These are phyloP conservation scores for Stephanodiscus minutulus DNA, from an alignment of 108 stramenopile genomes.

Conservation along the genomic window DNA sequence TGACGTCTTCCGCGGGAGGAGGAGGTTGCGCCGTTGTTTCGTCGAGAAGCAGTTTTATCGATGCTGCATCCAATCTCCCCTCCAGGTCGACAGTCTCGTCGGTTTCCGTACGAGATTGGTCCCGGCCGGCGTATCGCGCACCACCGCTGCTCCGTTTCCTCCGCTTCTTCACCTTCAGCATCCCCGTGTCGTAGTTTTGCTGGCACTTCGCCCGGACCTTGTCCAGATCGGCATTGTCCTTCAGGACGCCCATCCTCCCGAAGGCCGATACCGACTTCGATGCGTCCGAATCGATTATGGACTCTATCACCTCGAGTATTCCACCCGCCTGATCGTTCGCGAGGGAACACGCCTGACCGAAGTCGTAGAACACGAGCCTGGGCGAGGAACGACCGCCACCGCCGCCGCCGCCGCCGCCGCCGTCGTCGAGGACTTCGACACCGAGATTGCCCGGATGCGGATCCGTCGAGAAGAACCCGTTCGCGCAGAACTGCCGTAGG, in stretches of 20 bases:
- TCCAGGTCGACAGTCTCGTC: conserved; percentile 15
- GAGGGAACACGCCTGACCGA: conserved; percentile 83
- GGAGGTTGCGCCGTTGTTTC: conserved; percentile 8
- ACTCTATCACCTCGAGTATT: conserved; percentile 82
- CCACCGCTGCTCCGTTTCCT: conserved; percentile 37
- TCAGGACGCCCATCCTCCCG: conserved; percentile 78
- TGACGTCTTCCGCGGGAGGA: conserved; percentile 30
- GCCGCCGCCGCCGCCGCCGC: no score
- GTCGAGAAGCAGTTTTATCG: no score
- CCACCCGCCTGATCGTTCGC: conserved; percentile 70
- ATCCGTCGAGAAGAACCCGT: conserved; percentile 87
- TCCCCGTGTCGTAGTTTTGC: conserved; percentile 81
- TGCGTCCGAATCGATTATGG: conserved; percentile 81
- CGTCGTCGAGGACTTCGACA: conserved; percentile 60
- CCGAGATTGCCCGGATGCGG: conserved; percentile 88
- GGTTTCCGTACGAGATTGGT: conserved; percentile 12
- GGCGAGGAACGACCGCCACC: no score
- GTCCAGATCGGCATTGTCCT: conserved; percentile 69
- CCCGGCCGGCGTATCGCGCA: no score
- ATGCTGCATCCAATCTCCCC: conserved; percentile 16
- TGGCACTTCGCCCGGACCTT: conserved; percentile 73
- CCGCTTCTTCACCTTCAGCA: conserved; percentile 52
- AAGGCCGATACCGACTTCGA: conserved; percentile 75
- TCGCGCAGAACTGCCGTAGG: conserved; percentile 78
- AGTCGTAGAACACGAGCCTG: conserved; percentile 85